phyloP scores from a whole-genome alignment of 805 yeast species.

The Saccharomycopsis malanga region DNA sequence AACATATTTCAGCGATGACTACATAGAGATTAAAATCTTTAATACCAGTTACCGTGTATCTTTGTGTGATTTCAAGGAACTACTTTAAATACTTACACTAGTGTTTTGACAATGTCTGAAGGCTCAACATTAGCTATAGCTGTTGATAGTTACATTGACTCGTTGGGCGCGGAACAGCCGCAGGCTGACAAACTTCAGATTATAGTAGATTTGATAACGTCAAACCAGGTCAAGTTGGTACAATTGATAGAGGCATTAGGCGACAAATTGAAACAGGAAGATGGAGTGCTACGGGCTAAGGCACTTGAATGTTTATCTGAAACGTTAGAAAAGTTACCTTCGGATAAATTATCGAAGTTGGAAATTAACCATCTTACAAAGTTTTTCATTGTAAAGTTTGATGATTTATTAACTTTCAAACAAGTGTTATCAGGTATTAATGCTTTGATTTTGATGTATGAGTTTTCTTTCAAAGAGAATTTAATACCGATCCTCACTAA shows the following conservation, averaged over 20 bases:
- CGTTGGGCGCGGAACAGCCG: too few relatives aligned
- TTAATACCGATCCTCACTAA: slow-evolving; percentile 33
- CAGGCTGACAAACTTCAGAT: too few relatives aligned
- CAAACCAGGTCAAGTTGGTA: slow-evolving; percentile 1
- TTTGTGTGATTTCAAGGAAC: too few relatives aligned
- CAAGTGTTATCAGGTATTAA: slow-evolving; percentile 49
- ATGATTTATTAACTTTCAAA: slow-evolving; percentile 49
- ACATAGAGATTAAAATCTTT: too few relatives aligned
- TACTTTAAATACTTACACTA: too few relatives aligned
- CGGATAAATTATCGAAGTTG: slow-evolving; percentile 30
- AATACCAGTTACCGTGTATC: too few relatives aligned
- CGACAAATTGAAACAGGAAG: slow-evolving; percentile 42
- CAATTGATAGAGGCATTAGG: slow-evolving; percentile 36
- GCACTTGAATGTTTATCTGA: slow-evolving; percentile 37
- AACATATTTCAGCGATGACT: too few relatives aligned
- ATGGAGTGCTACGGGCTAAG: slow-evolving; percentile 33
- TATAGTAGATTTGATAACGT: slow-evolving; percentile 1
- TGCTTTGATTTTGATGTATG: slow-evolving; percentile 46
- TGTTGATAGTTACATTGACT: too few relatives aligned
- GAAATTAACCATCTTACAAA: slow-evolving; percentile 45
- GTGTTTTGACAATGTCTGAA: too few relatives aligned
- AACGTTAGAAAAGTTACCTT: slow-evolving; percentile 29
- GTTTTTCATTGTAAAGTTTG: slow-evolving; percentile 61
- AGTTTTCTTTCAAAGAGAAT: slow-evolving; percentile 32
- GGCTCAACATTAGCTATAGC: too few relatives aligned